Evolutionary conservation across 2,329 filamentous ascomycete genomes (phyloP), one percentile per base, ranked within the genome.

Genomic region (Fusarium metavorans): DNA sequence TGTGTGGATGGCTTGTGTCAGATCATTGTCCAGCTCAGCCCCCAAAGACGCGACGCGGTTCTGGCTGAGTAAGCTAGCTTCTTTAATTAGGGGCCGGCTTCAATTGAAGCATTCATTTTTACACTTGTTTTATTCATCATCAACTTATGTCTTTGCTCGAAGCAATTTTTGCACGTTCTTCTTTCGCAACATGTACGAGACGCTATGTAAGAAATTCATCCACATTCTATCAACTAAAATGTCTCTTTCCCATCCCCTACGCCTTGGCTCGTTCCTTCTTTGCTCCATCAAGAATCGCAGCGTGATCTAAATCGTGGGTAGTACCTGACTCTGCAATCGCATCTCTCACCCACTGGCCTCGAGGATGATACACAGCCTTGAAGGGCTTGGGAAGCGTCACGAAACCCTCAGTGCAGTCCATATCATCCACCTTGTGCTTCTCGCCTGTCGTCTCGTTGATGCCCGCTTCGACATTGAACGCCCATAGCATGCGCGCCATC

Each of bases 401-500:
- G 27, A 82, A 78, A 5, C 79, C 78, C 16, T 78, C 77, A 1
- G 76, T 80, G 41, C 68, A 71, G 32, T 72, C 78, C 75, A 77
- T 76, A 9, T 73, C 71, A 27, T 78, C 66, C 9, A 80, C 73
- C 6, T 62, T 58, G 14, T 72, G 54, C 58, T 71, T 76, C 25
- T 75, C 64, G 4, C 76, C 68, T 6, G 71, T 72, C 3, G 68
- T 41, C 34, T 74, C 73, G 16, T 74, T 58, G 14, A 69, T 39
- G 6, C 76, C 78, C 1, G 77, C 66, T 62, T 78, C 72, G 18
- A 85, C 76, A 7, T 85, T 79, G 71, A 89, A 89, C 0, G 85
- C 86, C 89, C 88, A 90, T 0, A 91, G 75, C 30, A 88, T 57
- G 20, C 83, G 81, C 1, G 86, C 81, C 34, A 86, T 79, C 27